Percentiles rank a stretch among this genome's conserved stretches.
Evolutionary conservation across 768 basidiomycete species (phyloP).

Genomic region (Hygrophorus pudorinus): DNA sequence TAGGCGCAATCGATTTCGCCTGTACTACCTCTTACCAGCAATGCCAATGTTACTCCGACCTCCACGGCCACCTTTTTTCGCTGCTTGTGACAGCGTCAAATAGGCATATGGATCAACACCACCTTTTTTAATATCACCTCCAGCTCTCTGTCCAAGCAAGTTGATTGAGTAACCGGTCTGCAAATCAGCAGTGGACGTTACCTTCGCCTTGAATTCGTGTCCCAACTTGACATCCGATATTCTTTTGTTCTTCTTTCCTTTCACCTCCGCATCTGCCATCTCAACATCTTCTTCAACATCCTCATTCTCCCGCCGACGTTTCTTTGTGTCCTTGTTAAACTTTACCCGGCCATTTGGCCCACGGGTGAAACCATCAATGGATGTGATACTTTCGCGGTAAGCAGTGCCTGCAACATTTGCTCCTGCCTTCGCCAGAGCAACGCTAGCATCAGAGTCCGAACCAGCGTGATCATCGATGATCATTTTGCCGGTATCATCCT

Average conservation of each 20-base stretch:
- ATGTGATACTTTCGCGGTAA: slow-evolving; percentile 75
- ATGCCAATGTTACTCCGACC: slow-evolving; percentile 40
- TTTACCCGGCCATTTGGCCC: slow-evolving; percentile 79
- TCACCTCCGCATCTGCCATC: slow-evolving; percentile 60
- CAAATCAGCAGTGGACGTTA: slow-evolving; percentile 23
- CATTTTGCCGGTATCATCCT: slow-evolving; percentile 75
- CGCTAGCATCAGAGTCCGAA: slow-evolving; percentile 32
- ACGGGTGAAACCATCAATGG: slow-evolving; percentile 84
- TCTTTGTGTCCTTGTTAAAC: slow-evolving; percentile 97
- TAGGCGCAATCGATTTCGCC: slow-evolving; percentile 1
- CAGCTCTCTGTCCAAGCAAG: slow-evolving; percentile 62
- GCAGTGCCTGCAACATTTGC: slow-evolving; percentile 61
- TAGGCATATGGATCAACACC: slow-evolving; percentile 92
- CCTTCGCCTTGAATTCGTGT: slow-evolving; percentile 94
- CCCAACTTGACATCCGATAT: slow-evolving; percentile 47
- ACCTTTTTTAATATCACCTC: slow-evolving; percentile 85
- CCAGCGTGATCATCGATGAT: slow-evolving; percentile 55
- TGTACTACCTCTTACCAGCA: slow-evolving; percentile 44
- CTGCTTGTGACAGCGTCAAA: slow-evolving; percentile 72
- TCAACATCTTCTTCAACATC: slow-evolving; percentile 58
- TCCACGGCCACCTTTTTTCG: slow-evolving; percentile 46
- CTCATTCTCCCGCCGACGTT: slow-evolving; percentile 65
- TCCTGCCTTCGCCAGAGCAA: slow-evolving; percentile 25
- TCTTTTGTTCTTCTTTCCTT: slow-evolving; percentile 47
- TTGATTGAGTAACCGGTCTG: slow-evolving; percentile 8